Evolutionary conservation across 1,139 yeast genomes (phyloP), one percentile per base, ranked within the genome.

Genomic region (Taphrina pruni): DNA sequence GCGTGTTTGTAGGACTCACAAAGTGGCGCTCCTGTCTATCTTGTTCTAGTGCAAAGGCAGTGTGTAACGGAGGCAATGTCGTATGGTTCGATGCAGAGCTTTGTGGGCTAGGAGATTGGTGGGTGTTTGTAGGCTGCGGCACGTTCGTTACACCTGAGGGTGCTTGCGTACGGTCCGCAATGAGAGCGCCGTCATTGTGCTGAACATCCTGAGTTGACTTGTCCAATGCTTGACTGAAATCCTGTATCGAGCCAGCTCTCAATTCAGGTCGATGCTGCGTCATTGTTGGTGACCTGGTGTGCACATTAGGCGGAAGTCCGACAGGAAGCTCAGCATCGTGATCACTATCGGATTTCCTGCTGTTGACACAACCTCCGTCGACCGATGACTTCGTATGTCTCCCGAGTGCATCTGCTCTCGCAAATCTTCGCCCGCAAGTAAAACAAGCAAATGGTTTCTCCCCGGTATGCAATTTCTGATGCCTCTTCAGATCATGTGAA

Each of bases 401-500:
- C 1, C 87, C 84, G 48, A 90, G 81, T 0, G 96, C 93, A 77
- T 90, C 96, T 0, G 88, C 87, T 39, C 96, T 80, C 0, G 95
- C 91, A 79, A 90, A 90, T 66, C 83, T 80, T 62, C 90, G 81
- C 14, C 85, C 84, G 77, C 96, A 90, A 69, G 80, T 80, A 9
- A 78, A 79, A 77, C 96, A 89, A 45, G 77, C 78, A 75, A 80
- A 88, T 0, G 94, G 93, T 76, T 85, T 87, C 73, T 86, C 91
- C 51, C 94, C 94, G 0, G 92, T 85, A 75, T 90, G 96, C 46
- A 88, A 81, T 76, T 87, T 88, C 72, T 85, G 85, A 75, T 90
- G 96, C 58, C 96, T 81, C 75, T 87, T 88, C 73, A 89, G 81
- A 76, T 90, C 96, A 76, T 89, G 94, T 50, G 86, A 83, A 55